phyloP scores from a whole-genome alignment of 1,139 yeast species.

The Geotrichum cucujoidarum region DNA sequence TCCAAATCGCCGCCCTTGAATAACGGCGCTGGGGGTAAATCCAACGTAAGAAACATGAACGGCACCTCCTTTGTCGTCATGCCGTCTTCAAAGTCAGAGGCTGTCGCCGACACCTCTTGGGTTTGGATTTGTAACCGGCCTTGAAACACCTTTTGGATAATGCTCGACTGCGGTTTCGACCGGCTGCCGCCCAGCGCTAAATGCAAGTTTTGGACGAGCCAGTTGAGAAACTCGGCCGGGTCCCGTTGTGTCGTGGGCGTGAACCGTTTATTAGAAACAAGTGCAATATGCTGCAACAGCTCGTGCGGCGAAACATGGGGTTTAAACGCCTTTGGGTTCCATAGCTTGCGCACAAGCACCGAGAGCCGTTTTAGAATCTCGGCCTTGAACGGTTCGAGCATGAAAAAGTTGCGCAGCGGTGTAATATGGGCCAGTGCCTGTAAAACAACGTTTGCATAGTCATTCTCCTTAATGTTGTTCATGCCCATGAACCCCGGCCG shows the following conservation, averaged over 20 bases:
- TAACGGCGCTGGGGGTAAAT: slow-evolving; percentile 54
- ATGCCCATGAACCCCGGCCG: slow-evolving; percentile 63
- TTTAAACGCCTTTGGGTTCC: slow-evolving; percentile 58
- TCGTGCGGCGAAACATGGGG: slow-evolving; percentile 66
- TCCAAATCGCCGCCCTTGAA: slow-evolving; percentile 45
- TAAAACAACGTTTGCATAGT: slow-evolving; percentile 53
- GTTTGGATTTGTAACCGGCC: slow-evolving; percentile 47
- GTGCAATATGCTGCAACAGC: slow-evolving; percentile 47
- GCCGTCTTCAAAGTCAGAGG: slow-evolving; percentile 23
- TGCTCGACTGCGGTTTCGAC: slow-evolving; percentile 27
- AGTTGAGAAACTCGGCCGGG: slow-evolving; percentile 54
- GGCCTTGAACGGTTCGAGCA: slow-evolving; percentile 36
- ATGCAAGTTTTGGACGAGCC: slow-evolving; percentile 54
- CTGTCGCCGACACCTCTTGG: slow-evolving; percentile 29
- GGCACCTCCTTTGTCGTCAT: slow-evolving; percentile 33
- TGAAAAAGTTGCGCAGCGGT: slow-evolving; percentile 49
- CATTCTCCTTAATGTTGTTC: slow-evolving; percentile 48
- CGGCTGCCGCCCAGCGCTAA: slow-evolving; percentile 37
- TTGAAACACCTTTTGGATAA: slow-evolving; percentile 42
- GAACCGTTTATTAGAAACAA: slow-evolving; percentile 43
- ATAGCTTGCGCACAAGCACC: slow-evolving; percentile 51
- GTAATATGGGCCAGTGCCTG: slow-evolving; percentile 54
- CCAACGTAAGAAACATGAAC: slow-evolving; percentile 57
- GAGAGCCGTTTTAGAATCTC: slow-evolving; percentile 38
- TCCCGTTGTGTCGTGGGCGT: slow-evolving; percentile 40